Percentiles rank a stretch among this genome's conserved stretches.
These are phyloP conservation scores for Leccinum disarticulatum DNA, from an alignment of 768 basidiomycete genomes.

Conservation along the genomic window DNA sequence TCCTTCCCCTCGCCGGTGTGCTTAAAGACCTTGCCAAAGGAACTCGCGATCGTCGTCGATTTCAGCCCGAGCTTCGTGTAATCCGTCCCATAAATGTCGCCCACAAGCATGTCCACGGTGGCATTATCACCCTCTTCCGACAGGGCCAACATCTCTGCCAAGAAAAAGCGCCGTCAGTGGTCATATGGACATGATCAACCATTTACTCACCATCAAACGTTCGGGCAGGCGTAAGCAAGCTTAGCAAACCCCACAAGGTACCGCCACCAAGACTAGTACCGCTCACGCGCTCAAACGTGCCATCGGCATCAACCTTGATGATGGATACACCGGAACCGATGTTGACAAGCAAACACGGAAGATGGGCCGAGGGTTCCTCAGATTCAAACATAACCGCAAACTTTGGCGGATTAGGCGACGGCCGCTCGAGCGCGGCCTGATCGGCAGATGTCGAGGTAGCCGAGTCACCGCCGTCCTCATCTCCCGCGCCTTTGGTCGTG, in stretches of 20 bases:
- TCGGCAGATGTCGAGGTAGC: constrained; percentile 13
- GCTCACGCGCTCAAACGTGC: constrained; percentile 92
- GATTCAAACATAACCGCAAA: constrained; percentile 88
- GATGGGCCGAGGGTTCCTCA: constrained; percentile 75
- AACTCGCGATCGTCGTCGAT: constrained; percentile 96
- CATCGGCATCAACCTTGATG: constrained; percentile 95
- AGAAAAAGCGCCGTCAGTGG: constrained; percentile 6
- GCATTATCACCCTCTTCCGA: constrained; percentile 95
- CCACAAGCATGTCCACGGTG: constrained; percentile 96
- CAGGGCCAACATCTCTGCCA: constrained; percentile 89
- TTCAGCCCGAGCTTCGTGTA: constrained; percentile 94
- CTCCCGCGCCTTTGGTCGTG: constrained; percentile 9
- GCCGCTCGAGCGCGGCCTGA: constrained; percentile 60
- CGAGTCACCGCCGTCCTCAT: not conserved
- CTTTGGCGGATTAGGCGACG: constrained; percentile 86
- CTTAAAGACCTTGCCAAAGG: constrained; percentile 98
- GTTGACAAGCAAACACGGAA: constrained; percentile 96
- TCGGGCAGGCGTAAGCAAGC: constrained; percentile 90
- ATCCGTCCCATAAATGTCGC: constrained; percentile 99
- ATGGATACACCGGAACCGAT: constrained; percentile 98
- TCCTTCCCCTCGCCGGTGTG: constrained; percentile 55
- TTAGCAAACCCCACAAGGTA: constrained; percentile 94
- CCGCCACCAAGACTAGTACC: constrained; percentile 97
- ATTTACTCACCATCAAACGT: constrained; percentile 88
- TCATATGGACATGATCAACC: constrained; percentile 1